phyloP scores from a whole-genome alignment of 306 rosid species.

The Parietaria judaica region DNA sequence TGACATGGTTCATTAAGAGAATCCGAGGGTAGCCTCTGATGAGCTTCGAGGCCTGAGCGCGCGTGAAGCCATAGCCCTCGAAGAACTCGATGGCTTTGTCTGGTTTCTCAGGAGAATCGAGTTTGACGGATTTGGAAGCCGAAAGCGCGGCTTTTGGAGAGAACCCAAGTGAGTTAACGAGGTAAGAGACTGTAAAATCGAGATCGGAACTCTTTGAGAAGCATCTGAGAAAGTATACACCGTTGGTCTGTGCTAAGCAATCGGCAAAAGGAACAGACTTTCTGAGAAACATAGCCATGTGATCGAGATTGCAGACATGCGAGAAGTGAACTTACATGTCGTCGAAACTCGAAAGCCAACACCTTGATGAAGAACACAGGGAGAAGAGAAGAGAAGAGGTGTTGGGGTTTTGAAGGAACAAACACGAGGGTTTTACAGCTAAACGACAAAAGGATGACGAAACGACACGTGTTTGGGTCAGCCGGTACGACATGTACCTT shows the following conservation, averaged over 20 bases:
- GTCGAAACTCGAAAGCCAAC: background rate
- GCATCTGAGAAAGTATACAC: background rate
- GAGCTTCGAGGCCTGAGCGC: slow-evolving; percentile 4
- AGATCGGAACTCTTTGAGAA: slow-evolving; percentile 3
- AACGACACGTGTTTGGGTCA: too few relatives aligned
- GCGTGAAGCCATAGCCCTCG: slow-evolving; percentile 17
- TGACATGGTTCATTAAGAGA: slow-evolving; percentile 1
- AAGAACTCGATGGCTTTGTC: slow-evolving; percentile 20
- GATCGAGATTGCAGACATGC: background rate
- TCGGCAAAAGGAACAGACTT: background rate
- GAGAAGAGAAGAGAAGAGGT: background rate
- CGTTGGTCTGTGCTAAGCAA: slow-evolving; percentile 4
- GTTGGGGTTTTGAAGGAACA: background rate
- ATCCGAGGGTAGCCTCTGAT: background rate
- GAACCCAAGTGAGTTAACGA: slow-evolving; percentile 24
- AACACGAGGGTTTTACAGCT: too few relatives aligned
- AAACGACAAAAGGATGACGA: too few relatives aligned
- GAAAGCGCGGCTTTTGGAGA: slow-evolving; percentile 26
- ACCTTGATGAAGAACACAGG: background rate
- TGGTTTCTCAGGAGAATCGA: slow-evolving; percentile 22
- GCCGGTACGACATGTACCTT: too few relatives aligned
- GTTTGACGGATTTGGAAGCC: slow-evolving; percentile 13
- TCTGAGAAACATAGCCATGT: background rate
- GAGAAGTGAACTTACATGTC: background rate
- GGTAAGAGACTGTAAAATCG: slow-evolving; percentile 28